Percentiles rank a stretch among this genome's conserved stretches.
Conservation (phyloP, 371 early-diverging fungal genomes). For the Mucor irregularis region DNA sequence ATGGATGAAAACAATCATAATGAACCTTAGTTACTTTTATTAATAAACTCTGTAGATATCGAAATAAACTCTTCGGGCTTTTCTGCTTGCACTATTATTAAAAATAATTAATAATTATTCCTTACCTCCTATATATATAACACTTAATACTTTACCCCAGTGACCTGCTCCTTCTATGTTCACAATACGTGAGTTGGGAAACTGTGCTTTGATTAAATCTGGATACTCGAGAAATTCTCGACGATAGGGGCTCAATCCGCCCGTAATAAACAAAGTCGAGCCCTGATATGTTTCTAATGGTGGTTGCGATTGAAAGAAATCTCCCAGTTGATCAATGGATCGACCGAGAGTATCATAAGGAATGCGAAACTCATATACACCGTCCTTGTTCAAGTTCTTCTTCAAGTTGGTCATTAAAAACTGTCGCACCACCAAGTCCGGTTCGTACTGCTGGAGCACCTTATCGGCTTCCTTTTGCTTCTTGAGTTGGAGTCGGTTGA, state of each 20-base stretch:
- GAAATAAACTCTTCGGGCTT: slow-evolving; percentile 55
- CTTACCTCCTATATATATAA: not conserved
- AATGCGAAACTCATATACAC: slow-evolving; percentile 64
- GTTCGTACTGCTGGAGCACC: slow-evolving; percentile 55
- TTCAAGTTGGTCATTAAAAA: slow-evolving; percentile 91
- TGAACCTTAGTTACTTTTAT: not conserved
- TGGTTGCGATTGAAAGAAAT: slow-evolving; percentile 36
- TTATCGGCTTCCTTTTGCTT: slow-evolving; percentile 74
- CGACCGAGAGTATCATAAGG: slow-evolving; percentile 67
- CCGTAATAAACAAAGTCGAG: slow-evolving; percentile 79
- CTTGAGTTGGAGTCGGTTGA: slow-evolving; percentile 55
- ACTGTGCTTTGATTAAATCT: slow-evolving; percentile 54
- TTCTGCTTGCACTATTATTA: slow-evolving; percentile 79
- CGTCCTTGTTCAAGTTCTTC: slow-evolving; percentile 30
- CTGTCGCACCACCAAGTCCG: slow-evolving; percentile 69
- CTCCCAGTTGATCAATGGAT: slow-evolving; percentile 57
- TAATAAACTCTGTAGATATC: slow-evolving; percentile 2
- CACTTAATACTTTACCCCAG: slow-evolving; percentile 66
- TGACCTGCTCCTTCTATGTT: slow-evolving; percentile 76
- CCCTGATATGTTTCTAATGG: slow-evolving; percentile 31
- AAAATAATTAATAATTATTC: no score
- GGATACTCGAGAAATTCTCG: slow-evolving; percentile 38
- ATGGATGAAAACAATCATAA: not conserved
- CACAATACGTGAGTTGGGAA: slow-evolving; percentile 63
- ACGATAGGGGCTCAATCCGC: slow-evolving; percentile 68